Conservation (phyloP, 495 filamentous ascomycete genomes). For the Patellaria atrata region DNA sequence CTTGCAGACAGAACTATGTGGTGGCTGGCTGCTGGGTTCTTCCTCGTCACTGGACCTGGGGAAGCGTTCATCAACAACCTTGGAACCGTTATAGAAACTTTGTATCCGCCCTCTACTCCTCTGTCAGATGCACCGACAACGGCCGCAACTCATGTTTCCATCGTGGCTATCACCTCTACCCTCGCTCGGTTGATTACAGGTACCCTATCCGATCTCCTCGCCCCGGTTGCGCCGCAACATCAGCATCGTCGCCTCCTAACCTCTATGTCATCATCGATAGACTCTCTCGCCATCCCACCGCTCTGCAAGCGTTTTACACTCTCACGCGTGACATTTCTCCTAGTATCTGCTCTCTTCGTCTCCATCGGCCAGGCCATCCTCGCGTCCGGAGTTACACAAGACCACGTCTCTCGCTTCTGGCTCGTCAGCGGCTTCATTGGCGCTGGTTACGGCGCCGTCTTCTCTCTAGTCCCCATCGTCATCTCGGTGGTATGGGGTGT, state of each 20-base stretch:
- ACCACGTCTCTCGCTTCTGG: conserved; percentile 57
- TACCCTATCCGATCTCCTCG: conserved; percentile 73
- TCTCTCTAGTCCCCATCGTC: conserved; percentile 79
- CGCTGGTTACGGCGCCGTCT: conserved; percentile 82
- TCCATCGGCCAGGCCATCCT: conserved; percentile 64
- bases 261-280: conserved; percentile 24
- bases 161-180: conserved; percentile 83
- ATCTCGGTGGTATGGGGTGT: conserved; percentile 93
- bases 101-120: conserved; percentile 49
- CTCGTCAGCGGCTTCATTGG: conserved; percentile 67
- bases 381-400: conserved; percentile 53
- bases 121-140: conserved; percentile 32
- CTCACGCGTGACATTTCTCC: conserved; percentile 67
- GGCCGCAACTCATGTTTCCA: conserved; percentile 81
- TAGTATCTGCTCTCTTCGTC: conserved; percentile 58
- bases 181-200: conserved; percentile 72
- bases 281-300: conserved; percentile 20
- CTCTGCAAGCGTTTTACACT: conserved; percentile 36
- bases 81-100: conserved; percentile 78
- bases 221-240: conserved; percentile 39
- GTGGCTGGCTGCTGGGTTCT: conserved; percentile 81
- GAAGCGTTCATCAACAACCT: conserved; percentile 97
- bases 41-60: conserved; percentile 83
- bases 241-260: conserved; percentile 22
- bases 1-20: conserved; percentile 86